These are phyloP conservation scores for Psilocybe tampanensis DNA, from an alignment of 768 basidiomycete genomes.

Conservation along the genomic window DNA sequence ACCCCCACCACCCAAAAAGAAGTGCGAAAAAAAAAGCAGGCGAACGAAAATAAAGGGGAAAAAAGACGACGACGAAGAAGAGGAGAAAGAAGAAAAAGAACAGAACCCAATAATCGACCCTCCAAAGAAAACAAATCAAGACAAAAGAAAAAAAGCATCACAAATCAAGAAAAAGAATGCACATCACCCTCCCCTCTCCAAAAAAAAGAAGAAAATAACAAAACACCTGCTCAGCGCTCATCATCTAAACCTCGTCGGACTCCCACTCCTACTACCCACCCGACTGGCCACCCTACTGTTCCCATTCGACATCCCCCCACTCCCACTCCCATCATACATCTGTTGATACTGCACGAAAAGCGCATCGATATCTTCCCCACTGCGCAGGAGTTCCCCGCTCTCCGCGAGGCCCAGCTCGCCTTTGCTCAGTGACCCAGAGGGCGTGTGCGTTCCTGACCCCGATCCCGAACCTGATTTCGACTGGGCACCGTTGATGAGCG, in stretches of 20 bases:
- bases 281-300: neutral
- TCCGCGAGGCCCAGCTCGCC: slow-evolving; percentile 17
- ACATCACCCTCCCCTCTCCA: too few species aligned
- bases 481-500: neutral
- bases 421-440: neutral
- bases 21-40: too few species aligned
- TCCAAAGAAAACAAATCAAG: neutral
- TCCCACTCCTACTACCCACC: neutral
- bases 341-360: too few species aligned
- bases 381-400: slow-evolving; percentile 18
- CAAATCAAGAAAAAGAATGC: too few species aligned
- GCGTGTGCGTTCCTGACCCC: neutral
- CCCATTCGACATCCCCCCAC: neutral
- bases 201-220: too few species aligned
- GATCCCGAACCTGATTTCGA: neutral
- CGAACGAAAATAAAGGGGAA: too few species aligned
- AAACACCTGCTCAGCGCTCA: too few species aligned
- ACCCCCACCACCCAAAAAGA: too few species aligned
- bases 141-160: neutral
- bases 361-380: neutral
- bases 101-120: too few species aligned
- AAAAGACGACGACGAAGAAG: too few species aligned
- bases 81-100: too few species aligned
- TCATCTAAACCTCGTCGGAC: neutral
- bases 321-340: neutral